Evolutionary conservation across 2,329 filamentous ascomycete species (phyloP).

Genomic region (Penicillium sp.): DNA sequence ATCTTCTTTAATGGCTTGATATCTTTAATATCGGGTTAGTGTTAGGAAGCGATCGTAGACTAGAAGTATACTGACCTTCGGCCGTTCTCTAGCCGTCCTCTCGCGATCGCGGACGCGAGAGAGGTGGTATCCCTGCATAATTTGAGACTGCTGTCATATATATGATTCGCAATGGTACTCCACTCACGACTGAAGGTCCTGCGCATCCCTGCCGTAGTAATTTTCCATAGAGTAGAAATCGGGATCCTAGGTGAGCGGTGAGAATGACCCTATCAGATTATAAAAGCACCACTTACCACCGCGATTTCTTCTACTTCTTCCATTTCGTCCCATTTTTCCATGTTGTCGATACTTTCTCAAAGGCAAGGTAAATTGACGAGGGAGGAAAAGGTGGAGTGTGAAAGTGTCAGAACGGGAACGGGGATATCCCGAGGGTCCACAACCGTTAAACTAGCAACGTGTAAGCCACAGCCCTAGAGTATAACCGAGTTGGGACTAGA

Average conservation of each 20-base stretch:
- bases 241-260: constrained; percentile 5
- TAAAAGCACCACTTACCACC: not conserved
- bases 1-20: constrained; percentile 20
- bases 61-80: constrained; percentile 23
- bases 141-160: not conserved
- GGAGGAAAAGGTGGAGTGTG: not conserved
- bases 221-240: constrained; percentile 10
- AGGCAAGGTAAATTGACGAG: not conserved
- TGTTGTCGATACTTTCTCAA: not conserved
- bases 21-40: constrained; percentile 9
- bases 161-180: not conserved
- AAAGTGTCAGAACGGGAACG: not conserved
- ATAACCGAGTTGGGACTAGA: not conserved
- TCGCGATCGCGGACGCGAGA: constrained; percentile 15
- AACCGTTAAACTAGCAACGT: not conserved
- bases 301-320: not conserved
- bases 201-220: not conserved
- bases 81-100: constrained; percentile 18
- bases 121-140: constrained; percentile 17
- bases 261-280: not conserved
- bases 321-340: not conserved
- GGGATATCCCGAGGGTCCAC: not conserved
- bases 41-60: constrained; percentile 12
- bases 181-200: constrained; percentile 18
- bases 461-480: not conserved